Base-by-base conservation (phyloP, 768 basidiomycete species). In the Lentinula aciculospora region DNA sequence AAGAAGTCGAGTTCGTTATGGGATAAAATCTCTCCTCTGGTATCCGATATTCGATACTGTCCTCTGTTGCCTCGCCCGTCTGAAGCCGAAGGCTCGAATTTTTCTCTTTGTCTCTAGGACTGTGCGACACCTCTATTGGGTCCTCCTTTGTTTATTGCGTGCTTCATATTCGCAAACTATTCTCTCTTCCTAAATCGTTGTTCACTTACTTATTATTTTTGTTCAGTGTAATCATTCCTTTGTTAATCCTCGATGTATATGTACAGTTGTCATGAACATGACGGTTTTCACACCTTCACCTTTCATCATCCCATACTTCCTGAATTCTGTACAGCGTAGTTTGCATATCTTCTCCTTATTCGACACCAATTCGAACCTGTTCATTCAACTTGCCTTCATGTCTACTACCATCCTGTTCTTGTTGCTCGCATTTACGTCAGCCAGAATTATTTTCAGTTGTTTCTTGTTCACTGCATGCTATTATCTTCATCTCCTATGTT, bases 1-100 rank as follows among this genome's bases (percentile, higher is more conserved):
- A 87, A 31, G 85, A 88, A 39, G 79, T 88, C n/a, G 85, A 81
- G n/a, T 85, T 88, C 61, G 86, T 88, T 37, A 79, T 88, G 67
- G 81, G 80, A 40, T 67, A 75, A 58, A 77, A 76, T 71, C 71
- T n/a, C 73, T 71, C 62, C 63, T 62, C 45, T 72, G 70, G 68
- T 65, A 65, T 53, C 71, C 69, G 48, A 70, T 34, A 21, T 42
- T n/a, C 21, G 21, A n/a, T 42, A 10, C 40, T 23, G 19, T 19
- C n/a, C n/a, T n/a, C n/a, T n/a, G n/a, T n/a, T n/a, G n/a, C n/a
- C 9, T 39, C 37, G 4, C 37, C 37, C 5, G 12, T 19, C n/a
- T 39, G 13, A 39, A 15, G 32, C 13, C 32, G 13, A 34, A 34
- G 5, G 1, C 32, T 0, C 32, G 4, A 34, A 15, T 13, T 39